These are phyloP conservation scores for Fusarium devonianum DNA, from an alignment of 2,329 filamentous ascomycete genomes.

Conservation along the genomic window DNA sequence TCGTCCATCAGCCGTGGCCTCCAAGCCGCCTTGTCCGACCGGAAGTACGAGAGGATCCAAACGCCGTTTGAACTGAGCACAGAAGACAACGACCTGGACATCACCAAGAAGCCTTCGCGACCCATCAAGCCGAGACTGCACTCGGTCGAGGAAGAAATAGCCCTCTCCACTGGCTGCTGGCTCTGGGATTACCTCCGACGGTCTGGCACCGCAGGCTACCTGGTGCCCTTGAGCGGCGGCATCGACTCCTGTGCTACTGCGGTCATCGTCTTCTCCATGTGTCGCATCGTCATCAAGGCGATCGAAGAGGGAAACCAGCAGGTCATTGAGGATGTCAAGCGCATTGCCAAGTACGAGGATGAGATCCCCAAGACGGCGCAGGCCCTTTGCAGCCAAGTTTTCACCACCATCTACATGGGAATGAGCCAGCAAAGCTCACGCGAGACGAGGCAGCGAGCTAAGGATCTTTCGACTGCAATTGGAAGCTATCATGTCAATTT, in stretches of 20 bases:
- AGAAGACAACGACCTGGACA: conserved; percentile 43
- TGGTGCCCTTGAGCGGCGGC: conserved; percentile 31
- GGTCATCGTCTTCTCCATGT: conserved; percentile 56
- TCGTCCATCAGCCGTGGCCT: conserved; percentile 62
- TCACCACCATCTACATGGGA: conserved; percentile 61
- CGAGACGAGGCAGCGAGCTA: conserved; percentile 72
- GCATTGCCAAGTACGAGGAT: conserved; percentile 32
- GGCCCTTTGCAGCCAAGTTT: conserved; percentile 58
- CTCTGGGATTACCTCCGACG: conserved; percentile 26
- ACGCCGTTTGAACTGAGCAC: conserved; percentile 43
- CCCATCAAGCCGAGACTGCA: conserved; percentile 31
- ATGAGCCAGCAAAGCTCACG: conserved; percentile 70
- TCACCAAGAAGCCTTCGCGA: conserved; percentile 41
- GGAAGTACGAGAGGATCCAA: conserved; percentile 32
- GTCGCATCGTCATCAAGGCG: conserved; percentile 54
- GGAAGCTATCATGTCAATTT: conserved; percentile 76
- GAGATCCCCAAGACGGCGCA: conserved; percentile 60
- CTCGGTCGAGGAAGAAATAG: conserved; percentile 36
- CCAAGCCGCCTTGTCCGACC: conserved; percentile 56
- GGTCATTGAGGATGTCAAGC: conserved; percentile 49
- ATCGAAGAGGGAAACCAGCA: conserved; percentile 29
- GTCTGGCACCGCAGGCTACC: neutral
- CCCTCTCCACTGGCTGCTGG: conserved; percentile 13
- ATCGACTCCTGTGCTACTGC: conserved; percentile 36
- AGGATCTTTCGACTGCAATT: conserved; percentile 66